phyloP scores from a whole-genome alignment of 106 monocot species.

The Phalaenopsis equestris region DNA sequence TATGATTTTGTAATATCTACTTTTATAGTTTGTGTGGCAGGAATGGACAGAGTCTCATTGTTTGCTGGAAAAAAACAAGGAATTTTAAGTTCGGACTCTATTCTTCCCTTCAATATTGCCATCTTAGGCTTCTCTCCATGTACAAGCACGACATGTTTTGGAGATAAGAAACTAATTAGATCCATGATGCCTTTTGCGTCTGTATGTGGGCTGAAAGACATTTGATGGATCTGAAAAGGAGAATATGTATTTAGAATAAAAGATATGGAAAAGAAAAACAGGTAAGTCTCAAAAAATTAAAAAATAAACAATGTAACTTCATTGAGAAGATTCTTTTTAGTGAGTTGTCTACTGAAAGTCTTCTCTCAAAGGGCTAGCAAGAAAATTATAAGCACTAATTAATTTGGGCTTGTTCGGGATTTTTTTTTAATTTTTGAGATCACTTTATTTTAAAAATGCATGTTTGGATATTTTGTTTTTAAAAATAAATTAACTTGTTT shows the following conservation, averaged over 20 bases:
- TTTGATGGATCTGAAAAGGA: conserved; percentile 69
- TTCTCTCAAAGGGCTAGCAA: background rate
- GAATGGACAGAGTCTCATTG: conserved; percentile 55
- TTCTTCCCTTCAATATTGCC: conserved; percentile 66
- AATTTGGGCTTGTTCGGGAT: background rate
- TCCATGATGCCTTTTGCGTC: conserved; percentile 99
- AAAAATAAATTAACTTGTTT: too few species aligned
- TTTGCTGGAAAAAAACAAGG: conserved; percentile 75
- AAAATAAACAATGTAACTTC: too few species aligned
- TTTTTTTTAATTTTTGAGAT: too few species aligned
- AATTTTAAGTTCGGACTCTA: conserved; percentile 72
- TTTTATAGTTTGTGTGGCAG: conserved; percentile 43
- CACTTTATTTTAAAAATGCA: too few species aligned
- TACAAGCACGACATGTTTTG: conserved; percentile 80
- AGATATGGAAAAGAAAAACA: background rate
- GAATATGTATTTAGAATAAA: background rate
- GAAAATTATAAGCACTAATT: background rate
- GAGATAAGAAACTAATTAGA: conserved; percentile 69
- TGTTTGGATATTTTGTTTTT: too few species aligned
- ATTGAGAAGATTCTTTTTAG: background rate
- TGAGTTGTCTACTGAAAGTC: background rate
- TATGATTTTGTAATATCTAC: conserved; percentile 46
- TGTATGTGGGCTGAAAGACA: conserved; percentile 95
- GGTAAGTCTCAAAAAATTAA: background rate
- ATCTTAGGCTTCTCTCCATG: conserved; percentile 98